A percentile compares a stretch with the other conserved stretches of the same genome.
These are phyloP conservation scores for Fusarium euwallaceae DNA, from an alignment of 2,329 filamentous ascomycete species.

Conservation along the genomic window DNA sequence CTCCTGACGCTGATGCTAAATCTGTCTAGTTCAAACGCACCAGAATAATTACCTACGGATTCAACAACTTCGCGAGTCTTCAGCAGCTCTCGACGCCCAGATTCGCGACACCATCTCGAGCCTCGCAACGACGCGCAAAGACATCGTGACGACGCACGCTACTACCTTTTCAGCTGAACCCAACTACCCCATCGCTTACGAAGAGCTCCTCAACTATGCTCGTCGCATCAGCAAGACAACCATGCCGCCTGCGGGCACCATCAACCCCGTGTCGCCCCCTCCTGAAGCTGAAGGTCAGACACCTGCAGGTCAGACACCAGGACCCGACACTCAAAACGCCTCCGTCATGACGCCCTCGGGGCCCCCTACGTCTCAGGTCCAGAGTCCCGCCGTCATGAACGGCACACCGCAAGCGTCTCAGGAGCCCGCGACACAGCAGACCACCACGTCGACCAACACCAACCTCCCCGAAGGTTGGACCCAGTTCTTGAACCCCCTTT, in stretches of 20 bases:
- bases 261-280: slow-evolving; percentile 54
- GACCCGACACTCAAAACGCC: slow-evolving; percentile 48
- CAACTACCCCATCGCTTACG: slow-evolving; percentile 73
- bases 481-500: slow-evolving; percentile 67
- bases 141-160: slow-evolving; percentile 74
- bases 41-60: slow-evolving; percentile 81
- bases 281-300: slow-evolving; percentile 44
- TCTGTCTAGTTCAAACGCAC: slow-evolving; percentile 73
- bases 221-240: slow-evolving; percentile 85
- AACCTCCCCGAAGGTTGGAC: slow-evolving; percentile 63
- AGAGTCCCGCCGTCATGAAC: slow-evolving; percentile 52
- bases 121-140: slow-evolving; percentile 80
- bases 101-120: slow-evolving; percentile 78
- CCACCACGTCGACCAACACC: slow-evolving; percentile 51
- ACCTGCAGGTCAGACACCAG: slow-evolving; percentile 50
- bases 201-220: slow-evolving; percentile 82
- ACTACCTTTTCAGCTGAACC: slow-evolving; percentile 66
- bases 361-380: slow-evolving; percentile 51
- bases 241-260: slow-evolving; percentile 72
- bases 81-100: slow-evolving; percentile 75
- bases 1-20: neutral
- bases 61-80: slow-evolving; percentile 74
- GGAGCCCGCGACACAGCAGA: slow-evolving; percentile 52
- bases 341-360: slow-evolving; percentile 50
- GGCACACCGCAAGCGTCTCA: slow-evolving; percentile 47